Base-by-base conservation (phyloP, 768 basidiomycete genomes). In the Chlorophyllum brunneum region DNA sequence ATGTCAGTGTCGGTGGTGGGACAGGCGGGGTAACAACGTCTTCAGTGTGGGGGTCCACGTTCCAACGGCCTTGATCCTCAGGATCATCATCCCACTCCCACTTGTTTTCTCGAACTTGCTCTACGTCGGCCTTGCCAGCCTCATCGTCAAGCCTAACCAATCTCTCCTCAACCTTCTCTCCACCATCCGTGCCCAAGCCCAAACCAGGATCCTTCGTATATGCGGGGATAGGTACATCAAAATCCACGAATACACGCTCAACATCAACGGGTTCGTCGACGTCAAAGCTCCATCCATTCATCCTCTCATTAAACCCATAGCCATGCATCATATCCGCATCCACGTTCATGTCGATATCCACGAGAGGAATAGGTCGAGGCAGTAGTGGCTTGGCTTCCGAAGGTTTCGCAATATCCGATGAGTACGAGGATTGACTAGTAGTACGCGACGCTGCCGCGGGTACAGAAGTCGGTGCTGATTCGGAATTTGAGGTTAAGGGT, bases 21-120 rank as follows among this genome's bases (percentile, higher is more conserved):
- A 31, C 13, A 6, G 20, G 9, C 38, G 2, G 24, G 4, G 1
- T 15, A 24, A 20, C 5, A 8, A 20, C 33, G 23, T 20, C 18
- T 30, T 36, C 54, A 22, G 7, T 15, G 13, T 43, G 22, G 8
- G 20, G 20, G 4, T 36, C 27, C 23, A 29, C 33, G 18, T 39
- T 27, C 29, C 52, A 48, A 23, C 31, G 5, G n/a, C 27, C 40
- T 16, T 36, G 52, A 40, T 16, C 38, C 29, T 54, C 29, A 9
- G 22, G 30, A 24, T 49, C 54, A 40, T 16, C 24, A 49, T 55
- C 47, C 47, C 39, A 55, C 22, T 36, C 48, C 54, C 54, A 55
- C 29, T 23, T 27, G 3, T 49, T 47, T 39, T 29, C 23, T 15
- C 2, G 23, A 13, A 29, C 22, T 24, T 26, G 40, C 47, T 44